Evolutionary conservation across 2,329 filamentous ascomycete genomes (phyloP).

Genomic region (Aspergillus fijiensis): DNA sequence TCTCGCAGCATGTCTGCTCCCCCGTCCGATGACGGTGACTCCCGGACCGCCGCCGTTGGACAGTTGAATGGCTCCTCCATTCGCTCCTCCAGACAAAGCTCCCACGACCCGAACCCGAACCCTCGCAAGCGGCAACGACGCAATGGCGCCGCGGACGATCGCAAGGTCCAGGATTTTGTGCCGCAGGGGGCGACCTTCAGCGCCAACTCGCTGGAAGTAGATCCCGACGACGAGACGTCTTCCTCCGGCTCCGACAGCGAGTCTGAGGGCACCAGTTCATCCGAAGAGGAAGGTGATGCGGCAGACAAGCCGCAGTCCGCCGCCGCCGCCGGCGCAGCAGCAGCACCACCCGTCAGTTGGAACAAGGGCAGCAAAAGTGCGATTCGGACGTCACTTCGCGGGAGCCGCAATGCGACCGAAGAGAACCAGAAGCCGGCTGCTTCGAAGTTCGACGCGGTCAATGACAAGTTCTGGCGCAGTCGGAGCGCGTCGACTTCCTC

Average conservation of each 20-base stretch:
- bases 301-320: conserved; percentile 15
- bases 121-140: conserved; percentile 30
- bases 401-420: conserved; percentile 22
- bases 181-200: conserved; percentile 39
- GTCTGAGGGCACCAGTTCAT: conserved; percentile 11
- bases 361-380: conserved; percentile 44
- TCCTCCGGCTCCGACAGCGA: conserved; percentile 27
- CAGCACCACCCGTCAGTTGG: conserved; percentile 41
- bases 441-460: conserved; percentile 36
- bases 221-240: conserved; percentile 31
- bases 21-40: conserved; percentile 43
- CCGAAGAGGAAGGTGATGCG: conserved; percentile 14
- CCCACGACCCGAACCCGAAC: conserved; percentile 23
- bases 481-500: conserved; percentile 35
- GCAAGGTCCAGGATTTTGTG: conserved; percentile 38
- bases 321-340: conserved; percentile 8
- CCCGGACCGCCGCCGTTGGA: conserved; percentile 48
- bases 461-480: conserved; percentile 39
- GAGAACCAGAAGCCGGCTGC: conserved; percentile 14
- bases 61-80: conserved; percentile 26
- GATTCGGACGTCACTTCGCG: conserved; percentile 44
- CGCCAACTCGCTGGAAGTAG: conserved; percentile 32
- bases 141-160: conserved; percentile 22
- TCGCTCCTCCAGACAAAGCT: conserved; percentile 20
- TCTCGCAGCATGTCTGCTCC: conserved; percentile 25